phyloP scores from a whole-genome alignment of 2,329 filamentous ascomycete species.

The Colletotrichum agaves region DNA sequence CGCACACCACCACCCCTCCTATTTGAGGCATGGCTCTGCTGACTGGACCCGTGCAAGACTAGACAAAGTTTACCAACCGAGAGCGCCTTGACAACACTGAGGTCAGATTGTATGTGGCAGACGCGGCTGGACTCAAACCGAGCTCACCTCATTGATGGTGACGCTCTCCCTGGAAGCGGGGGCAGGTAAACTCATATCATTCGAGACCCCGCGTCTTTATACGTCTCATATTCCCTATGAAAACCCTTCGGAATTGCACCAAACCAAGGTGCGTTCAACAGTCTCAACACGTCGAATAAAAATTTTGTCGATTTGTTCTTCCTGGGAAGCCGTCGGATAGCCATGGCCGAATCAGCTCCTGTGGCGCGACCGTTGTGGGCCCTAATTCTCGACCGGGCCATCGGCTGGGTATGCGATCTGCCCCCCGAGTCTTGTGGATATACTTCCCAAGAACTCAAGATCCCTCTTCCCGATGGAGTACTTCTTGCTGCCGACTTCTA shows the following conservation, averaged over 20 bases:
- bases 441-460: conserved; percentile 21
- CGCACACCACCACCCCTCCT: no score
- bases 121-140: neutral
- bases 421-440: conserved; percentile 34
- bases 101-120: neutral
- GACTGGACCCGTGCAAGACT: no score
- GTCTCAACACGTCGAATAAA: no score
- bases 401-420: conserved; percentile 13
- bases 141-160: neutral
- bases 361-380: neutral
- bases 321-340: neutral
- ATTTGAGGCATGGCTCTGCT: neutral
- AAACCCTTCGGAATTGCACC: neutral
- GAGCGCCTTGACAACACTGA: neutral
- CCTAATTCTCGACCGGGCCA: neutral
- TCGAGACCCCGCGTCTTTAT: neutral
- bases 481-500: conserved; percentile 43
- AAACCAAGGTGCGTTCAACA: no score
- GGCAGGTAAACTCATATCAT: neutral
- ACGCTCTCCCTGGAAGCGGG: neutral
- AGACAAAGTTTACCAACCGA: neutral
- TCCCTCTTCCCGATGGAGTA: conserved; percentile 35
- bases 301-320: no score
- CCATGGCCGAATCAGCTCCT: neutral
- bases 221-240: neutral